A percentile compares a stretch with the other conserved stretches of the same genome.
Conservation (phyloP, 768 basidiomycete genomes). For the Hirschioporus abietinus region DNA sequence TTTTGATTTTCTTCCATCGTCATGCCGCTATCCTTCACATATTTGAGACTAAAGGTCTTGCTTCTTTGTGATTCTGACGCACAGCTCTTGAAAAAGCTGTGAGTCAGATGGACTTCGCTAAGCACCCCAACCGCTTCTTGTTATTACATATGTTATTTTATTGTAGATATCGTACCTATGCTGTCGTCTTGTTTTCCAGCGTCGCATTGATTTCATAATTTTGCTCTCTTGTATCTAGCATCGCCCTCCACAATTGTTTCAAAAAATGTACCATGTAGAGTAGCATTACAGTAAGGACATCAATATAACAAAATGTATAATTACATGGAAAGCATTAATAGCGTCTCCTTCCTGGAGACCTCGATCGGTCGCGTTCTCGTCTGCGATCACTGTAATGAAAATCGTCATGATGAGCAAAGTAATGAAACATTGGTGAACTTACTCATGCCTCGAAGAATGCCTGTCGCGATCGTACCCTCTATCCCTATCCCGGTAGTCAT, state of each 20-base stretch:
- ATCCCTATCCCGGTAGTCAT: conserved; percentile 61
- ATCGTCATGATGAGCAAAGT: conserved; percentile 6
- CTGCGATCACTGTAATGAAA: conserved; percentile 51
- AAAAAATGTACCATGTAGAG: not conserved
- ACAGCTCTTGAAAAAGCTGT: not conserved
- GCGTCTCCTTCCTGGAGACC: conserved; percentile 63
- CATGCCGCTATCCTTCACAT: not conserved
- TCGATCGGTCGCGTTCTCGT: conserved; percentile 66
- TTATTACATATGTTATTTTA: conserved; percentile 1
- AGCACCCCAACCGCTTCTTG: not conserved
- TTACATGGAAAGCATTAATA: conserved; percentile 32
- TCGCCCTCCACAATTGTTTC: not conserved
- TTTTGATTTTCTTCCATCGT: not conserved
- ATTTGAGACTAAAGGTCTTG: not conserved
- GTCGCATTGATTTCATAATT: not conserved
- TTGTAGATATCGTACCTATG: not conserved
- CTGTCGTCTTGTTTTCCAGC: not conserved
- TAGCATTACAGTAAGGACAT: not conserved
- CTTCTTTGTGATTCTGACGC: not conserved
- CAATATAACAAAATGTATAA: not conserved
- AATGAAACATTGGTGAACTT: conserved; percentile 22
- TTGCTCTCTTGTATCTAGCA: not conserved
- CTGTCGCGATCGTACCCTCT: conserved; percentile 55
- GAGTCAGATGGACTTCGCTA: not conserved
- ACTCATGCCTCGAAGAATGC: conserved; percentile 70